Percentiles rank a stretch among this genome's conserved stretches.
Evolutionary conservation across 768 basidiomycete genomes (phyloP).

Genomic region (Polyporus arcularius): DNA sequence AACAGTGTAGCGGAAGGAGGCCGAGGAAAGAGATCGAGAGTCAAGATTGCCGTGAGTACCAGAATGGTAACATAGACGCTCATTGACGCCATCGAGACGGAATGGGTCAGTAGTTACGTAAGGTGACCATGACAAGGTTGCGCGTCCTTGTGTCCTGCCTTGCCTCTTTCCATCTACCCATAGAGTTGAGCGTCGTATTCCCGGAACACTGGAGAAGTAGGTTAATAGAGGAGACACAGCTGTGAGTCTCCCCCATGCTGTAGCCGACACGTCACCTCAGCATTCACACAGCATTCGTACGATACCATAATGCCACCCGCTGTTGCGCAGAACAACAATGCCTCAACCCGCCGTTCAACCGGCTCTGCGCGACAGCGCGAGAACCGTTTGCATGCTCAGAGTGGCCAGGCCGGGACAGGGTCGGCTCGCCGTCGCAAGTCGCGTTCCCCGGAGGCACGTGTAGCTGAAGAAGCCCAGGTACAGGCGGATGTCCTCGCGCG

Average conservation of each 20-base stretch:
- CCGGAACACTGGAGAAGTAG: too few relatives aligned
- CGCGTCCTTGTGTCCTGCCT: too few relatives aligned
- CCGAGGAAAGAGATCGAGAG: too few relatives aligned
- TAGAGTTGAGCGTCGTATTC: too few relatives aligned
- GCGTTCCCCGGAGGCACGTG: conserved; percentile 35
- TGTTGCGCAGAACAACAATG: neutral
- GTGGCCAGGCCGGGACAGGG: neutral
- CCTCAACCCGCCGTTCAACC: conserved; percentile 13
- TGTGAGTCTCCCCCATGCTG: neutral
- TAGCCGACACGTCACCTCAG: neutral
- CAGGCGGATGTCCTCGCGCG: conserved; percentile 27
- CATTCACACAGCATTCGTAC: neutral
- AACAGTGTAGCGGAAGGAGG: too few relatives aligned
- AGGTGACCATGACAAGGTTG: too few relatives aligned
- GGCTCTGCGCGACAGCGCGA: conserved; percentile 23
- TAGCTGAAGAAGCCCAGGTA: conserved; percentile 18
- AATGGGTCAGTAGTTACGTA: too few relatives aligned
- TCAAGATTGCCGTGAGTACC: too few relatives aligned
- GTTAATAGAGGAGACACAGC: too few relatives aligned
- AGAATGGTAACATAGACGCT: too few relatives aligned
- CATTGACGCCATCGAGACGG: too few relatives aligned
- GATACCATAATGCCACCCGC: conserved; percentile 12
- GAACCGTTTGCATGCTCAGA: conserved; percentile 12
- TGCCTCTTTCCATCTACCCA: too few relatives aligned
- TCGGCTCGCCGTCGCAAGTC: conserved; percentile 34